Evolutionary conservation across 2,329 filamentous ascomycete species (phyloP).

Genomic region (Raffaelea ambrosiae): DNA sequence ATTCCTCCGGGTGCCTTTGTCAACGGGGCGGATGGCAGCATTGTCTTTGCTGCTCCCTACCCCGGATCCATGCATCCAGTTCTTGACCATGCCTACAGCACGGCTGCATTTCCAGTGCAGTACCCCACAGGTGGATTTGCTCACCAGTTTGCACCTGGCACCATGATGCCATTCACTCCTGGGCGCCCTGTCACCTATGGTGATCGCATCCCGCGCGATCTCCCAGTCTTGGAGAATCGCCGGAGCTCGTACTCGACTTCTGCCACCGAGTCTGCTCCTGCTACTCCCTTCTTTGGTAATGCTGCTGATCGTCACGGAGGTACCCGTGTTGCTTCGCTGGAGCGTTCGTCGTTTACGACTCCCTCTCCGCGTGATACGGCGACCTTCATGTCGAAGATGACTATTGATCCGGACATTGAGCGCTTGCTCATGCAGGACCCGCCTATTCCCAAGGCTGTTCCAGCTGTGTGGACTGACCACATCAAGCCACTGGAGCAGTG

Average conservation of each 20-base stretch:
- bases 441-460: slow-evolving; percentile 76
- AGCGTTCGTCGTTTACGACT: slow-evolving; percentile 58
- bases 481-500: slow-evolving; percentile 89
- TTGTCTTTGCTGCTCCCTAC: slow-evolving; percentile 17
- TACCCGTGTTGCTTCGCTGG: slow-evolving; percentile 46
- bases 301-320: slow-evolving; percentile 46
- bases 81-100: slow-evolving; percentile 16
- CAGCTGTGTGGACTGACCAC: slow-evolving; percentile 78
- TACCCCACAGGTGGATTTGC: slow-evolving; percentile 9
- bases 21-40: slow-evolving; percentile 19
- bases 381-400: slow-evolving; percentile 32
- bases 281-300: slow-evolving; percentile 56
- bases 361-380: slow-evolving; percentile 54
- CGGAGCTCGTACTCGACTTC: slow-evolving; percentile 58
- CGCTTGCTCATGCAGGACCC: slow-evolving; percentile 68
- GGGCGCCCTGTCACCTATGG: slow-evolving; percentile 35
- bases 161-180: slow-evolving; percentile 40
- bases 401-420: slow-evolving; percentile 46
- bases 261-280: slow-evolving; percentile 52
- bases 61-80: slow-evolving; percentile 17
- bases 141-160: slow-evolving; percentile 17
- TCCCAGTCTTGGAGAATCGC: slow-evolving; percentile 56
- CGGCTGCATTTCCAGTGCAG: slow-evolving; percentile 16
- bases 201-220: slow-evolving; percentile 41
- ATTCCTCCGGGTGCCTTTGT: slow-evolving; percentile 14